Percentiles rank a stretch among this genome's conserved stretches.
phyloP scores from a whole-genome alignment of 2,329 filamentous ascomycete species.

The Hyphodiscus sp. region DNA sequence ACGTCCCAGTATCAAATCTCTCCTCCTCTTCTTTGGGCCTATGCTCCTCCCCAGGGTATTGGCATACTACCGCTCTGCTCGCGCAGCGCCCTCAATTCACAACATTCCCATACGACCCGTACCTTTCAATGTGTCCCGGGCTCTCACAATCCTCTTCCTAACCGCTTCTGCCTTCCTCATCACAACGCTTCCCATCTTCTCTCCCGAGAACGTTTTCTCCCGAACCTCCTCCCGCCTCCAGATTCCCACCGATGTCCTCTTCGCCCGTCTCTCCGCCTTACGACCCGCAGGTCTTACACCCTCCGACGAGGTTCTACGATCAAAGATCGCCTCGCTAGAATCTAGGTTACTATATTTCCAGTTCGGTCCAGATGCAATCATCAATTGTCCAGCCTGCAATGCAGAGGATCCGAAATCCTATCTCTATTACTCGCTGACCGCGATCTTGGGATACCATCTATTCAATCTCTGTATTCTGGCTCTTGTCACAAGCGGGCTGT shows the following conservation, averaged over 20 bases:
- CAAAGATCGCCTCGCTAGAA: constrained; percentile 63
- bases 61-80: constrained; percentile 53
- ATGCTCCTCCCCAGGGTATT: constrained; percentile 62
- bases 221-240: constrained; percentile 75
- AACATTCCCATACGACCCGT: constrained; percentile 48
- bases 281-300: constrained; percentile 46
- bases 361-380: constrained; percentile 69
- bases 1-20: constrained; percentile 34
- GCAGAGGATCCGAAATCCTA: constrained; percentile 64
- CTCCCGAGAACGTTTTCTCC: constrained; percentile 75
- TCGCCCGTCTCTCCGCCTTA: constrained; percentile 61
- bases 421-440: constrained; percentile 73
- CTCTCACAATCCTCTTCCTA: constrained; percentile 54
- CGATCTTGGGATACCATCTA: constrained; percentile 70
- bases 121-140: constrained; percentile 45
- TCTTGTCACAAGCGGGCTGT: constrained; percentile 60
- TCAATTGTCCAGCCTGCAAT: constrained; percentile 76
- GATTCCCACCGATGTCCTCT: constrained; percentile 78
- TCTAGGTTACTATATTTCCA: constrained; percentile 76
- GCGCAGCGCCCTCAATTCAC: constrained; percentile 37
- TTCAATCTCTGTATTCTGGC: constrained; percentile 68
- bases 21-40: constrained; percentile 56
- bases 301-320: constrained; percentile 58
- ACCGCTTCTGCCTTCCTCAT: constrained; percentile 47
- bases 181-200: constrained; percentile 59